Evolutionary conservation across 345 rosid species (phyloP).

Genomic region (Clarkia xantiana): DNA sequence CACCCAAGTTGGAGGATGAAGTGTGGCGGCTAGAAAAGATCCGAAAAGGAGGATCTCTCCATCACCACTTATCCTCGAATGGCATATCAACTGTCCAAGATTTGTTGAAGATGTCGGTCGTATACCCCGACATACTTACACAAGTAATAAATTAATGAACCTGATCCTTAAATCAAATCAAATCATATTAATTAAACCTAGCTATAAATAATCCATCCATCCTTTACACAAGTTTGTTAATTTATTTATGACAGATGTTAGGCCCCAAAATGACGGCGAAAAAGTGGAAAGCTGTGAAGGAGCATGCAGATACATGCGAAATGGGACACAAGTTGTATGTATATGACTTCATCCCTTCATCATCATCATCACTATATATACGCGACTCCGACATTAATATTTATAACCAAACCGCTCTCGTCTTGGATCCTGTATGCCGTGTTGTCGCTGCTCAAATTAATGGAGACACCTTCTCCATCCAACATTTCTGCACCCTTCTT

Average conservation of each 20-base stretch:
- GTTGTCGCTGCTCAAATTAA: neutral
- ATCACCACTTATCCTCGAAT: slow-evolving; percentile 30
- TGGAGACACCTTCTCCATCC: neutral
- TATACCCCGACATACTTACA: slow-evolving; percentile 34
- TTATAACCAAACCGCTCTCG: neutral
- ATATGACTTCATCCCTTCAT: too few species aligned
- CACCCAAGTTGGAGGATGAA: slow-evolving; percentile 61
- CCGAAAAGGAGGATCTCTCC: slow-evolving; percentile 67
- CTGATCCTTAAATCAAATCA: neutral
- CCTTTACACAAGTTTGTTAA: neutral
- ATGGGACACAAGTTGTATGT: slow-evolving; percentile 35
- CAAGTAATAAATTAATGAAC: slow-evolving; percentile 15
- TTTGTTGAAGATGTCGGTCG: slow-evolving; percentile 39
- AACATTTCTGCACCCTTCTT: too few species aligned
- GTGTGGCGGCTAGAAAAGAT: slow-evolving; percentile 83
- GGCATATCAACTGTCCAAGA: slow-evolving; percentile 53
- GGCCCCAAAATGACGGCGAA: slow-evolving; percentile 30
- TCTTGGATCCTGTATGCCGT: slow-evolving; percentile 3
- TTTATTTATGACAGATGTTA: slow-evolving; percentile 26
- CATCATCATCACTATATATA: too few species aligned
- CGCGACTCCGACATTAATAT: too few species aligned
- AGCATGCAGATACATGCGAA: slow-evolving; percentile 46
- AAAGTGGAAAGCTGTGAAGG: slow-evolving; percentile 48
- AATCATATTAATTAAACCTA: neutral
- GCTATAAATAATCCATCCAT: too few species aligned